These are phyloP conservation scores for Hypoxylon sp. DNA, from an alignment of 2,329 filamentous ascomycete species.

Conservation along the genomic window DNA sequence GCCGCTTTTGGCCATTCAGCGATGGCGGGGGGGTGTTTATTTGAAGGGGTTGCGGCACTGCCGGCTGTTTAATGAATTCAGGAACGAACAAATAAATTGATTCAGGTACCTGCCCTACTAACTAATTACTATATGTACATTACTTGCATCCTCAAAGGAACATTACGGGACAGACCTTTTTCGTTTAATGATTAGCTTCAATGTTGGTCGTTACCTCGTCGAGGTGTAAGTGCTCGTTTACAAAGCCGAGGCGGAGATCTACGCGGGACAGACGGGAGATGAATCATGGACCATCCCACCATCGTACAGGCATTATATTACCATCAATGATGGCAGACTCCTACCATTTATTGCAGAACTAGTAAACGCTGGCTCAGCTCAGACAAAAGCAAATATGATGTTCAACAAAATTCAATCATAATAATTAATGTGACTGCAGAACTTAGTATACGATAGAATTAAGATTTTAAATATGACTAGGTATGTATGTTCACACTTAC, in stretches of 20 bases:
- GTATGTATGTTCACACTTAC: background rate
- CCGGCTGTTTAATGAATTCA: conserved; percentile 42
- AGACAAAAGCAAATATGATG: conserved; percentile 32
- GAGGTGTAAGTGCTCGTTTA: conserved; percentile 4
- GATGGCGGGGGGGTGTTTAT: conserved; percentile 41
- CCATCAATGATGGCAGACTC: background rate
- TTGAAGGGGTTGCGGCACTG: conserved; percentile 36
- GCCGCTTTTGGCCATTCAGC: conserved; percentile 38
- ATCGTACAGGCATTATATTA: background rate
- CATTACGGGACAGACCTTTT: conserved; percentile 21
- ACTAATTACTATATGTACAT: conserved; percentile 1
- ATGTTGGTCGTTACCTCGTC: background rate
- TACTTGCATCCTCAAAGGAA: conserved; percentile 3
- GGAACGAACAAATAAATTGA: conserved; percentile 37
- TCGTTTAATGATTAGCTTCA: conserved; percentile 8
- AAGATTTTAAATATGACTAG: background rate
- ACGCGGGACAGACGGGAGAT: conserved; percentile 15
- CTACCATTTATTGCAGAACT: background rate
- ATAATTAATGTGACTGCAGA: conserved; percentile 27
- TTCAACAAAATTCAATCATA: conserved; percentile 15
- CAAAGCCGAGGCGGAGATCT: conserved; percentile 15
- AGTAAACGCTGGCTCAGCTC: conserved; percentile 5
- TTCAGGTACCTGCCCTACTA: conserved; percentile 27
- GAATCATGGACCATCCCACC: conserved; percentile 15
- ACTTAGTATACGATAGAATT: conserved; percentile 13